These are phyloP conservation scores for Oryza australiensis DNA, from an alignment of 176 grass and related monocot species.

Conservation along the genomic window DNA sequence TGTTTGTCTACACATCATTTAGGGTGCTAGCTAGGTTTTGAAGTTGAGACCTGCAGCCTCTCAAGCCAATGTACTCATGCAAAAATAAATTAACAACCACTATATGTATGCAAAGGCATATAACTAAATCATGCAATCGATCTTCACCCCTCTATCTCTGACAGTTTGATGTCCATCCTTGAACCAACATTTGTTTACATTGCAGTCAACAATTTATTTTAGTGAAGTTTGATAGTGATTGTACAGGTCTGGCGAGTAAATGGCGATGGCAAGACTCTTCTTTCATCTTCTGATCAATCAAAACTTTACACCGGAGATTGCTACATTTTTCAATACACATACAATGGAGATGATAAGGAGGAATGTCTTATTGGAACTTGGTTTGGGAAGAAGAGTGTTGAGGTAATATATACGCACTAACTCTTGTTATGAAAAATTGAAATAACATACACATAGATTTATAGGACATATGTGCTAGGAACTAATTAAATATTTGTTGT, in stretches of 20 bases:
- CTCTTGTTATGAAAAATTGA: not conserved
- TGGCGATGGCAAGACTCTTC: constrained; percentile 68
- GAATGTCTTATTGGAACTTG: constrained; percentile 93
- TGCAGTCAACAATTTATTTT: constrained; percentile 28
- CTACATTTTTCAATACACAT: constrained; percentile 95
- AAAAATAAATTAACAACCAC: not conserved
- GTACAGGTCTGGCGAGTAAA: constrained; percentile 87
- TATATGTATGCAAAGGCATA: not conserved
- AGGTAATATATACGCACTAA: constrained; percentile 56
- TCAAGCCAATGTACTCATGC: not conserved
- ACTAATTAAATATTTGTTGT: constrained; percentile 20
- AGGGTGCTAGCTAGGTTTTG: constrained; percentile 11
- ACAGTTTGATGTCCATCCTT: not conserved
- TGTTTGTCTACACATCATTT: not conserved
- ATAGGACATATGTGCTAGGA: not conserved
- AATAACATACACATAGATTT: constrained; percentile 28
- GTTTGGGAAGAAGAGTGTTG: constrained; percentile 79
- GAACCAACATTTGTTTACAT: constrained; percentile 17
- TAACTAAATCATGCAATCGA: not conserved
- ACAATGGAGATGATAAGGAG: constrained; percentile 83
- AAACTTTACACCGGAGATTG: constrained; percentile 94
- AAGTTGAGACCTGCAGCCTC: not conserved
- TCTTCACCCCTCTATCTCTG: constrained; percentile 20
- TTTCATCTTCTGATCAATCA: constrained; percentile 55
- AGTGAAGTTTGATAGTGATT: constrained; percentile 26